Base-by-base conservation (phyloP, 208 protist species). In the Porcisia deanei region DNA sequence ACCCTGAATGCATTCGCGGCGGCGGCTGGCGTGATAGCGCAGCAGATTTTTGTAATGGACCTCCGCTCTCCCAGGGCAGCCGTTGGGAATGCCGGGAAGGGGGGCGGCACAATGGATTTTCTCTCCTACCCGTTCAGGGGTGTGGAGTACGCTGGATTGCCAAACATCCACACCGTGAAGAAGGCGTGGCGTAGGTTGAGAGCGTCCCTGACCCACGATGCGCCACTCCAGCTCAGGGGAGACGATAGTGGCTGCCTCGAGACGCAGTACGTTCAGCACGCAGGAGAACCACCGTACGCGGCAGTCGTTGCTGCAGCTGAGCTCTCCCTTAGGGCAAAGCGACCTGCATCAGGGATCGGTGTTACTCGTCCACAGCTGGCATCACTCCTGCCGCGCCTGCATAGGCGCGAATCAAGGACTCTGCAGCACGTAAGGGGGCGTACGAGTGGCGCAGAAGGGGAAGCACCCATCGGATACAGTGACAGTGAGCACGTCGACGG, bases 121-220 rank as follows among this genome's bases (percentile, higher is more conserved):
- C 80, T 66, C 30, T 66, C 39, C 63, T 78, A 72, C 80, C 78
- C 78, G 12, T 73, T 82, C 47, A 66, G 66, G 9, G 70, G 43
- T 65, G 87, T 81, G 71, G 79, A 84, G 71, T 84, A 81, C 71
- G 80, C 80, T 3, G 71, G 72, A 3, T 78, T 91, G 75, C 79
- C 63, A 14, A 91, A 91, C 71, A 91, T 91, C 34, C 87, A 91
- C 66, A 68, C 63, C 1, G 75, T 91, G 45, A 79, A 80, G 9
- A 25, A 71, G 41, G 76, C 81, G 25, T 88, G 83, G 72, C 65
- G 76, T 22, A 37, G 59, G 0, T 73, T 91, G 49, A 81, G 76
- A 43, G 67, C 41, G 8, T 80, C 81, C 14, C 43, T 91, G 45
- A n/a, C 85, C 22, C 39, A 74, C 22, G 76, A 85, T 18, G 63